phyloP scores from a whole-genome alignment of 495 filamentous ascomycete species.

The Aspergillus diversus region DNA sequence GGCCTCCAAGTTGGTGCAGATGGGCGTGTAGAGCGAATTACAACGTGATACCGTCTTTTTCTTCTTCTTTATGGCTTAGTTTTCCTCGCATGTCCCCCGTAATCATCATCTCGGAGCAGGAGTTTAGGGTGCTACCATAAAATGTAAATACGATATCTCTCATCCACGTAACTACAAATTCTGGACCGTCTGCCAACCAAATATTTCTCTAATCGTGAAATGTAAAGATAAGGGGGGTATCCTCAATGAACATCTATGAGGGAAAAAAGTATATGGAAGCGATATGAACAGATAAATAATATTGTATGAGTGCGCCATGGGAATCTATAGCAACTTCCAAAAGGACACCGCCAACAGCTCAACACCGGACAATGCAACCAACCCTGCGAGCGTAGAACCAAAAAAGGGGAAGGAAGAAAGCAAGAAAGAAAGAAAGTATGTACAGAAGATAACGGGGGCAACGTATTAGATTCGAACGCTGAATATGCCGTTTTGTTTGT shows the following conservation, averaged over 20 bases:
- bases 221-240: background rate
- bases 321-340: conserved; percentile 24
- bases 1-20: conserved; percentile 46
- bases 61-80: conserved; percentile 14
- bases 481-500: conserved; percentile 4
- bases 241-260: background rate
- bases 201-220: background rate
- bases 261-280: background rate
- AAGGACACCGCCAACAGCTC: conserved; percentile 8
- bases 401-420: background rate
- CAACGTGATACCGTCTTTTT: conserved; percentile 21
- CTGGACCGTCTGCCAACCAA: no score
- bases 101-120: background rate
- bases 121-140: background rate
- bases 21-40: conserved; percentile 42
- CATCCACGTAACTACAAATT: no score
- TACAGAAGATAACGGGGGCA: background rate
- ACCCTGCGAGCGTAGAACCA: background rate
- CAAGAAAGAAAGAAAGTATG: conserved; percentile 7
- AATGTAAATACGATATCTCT: background rate
- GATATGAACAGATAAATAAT: conserved; percentile 6
- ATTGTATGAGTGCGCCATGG: conserved; percentile 12
- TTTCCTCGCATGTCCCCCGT: background rate
- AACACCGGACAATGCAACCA: conserved; percentile 28
- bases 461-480: conserved; percentile 1